These are phyloP conservation scores for Boeremia lycopersici DNA, from an alignment of 2,329 filamentous ascomycete genomes.

Conservation along the genomic window DNA sequence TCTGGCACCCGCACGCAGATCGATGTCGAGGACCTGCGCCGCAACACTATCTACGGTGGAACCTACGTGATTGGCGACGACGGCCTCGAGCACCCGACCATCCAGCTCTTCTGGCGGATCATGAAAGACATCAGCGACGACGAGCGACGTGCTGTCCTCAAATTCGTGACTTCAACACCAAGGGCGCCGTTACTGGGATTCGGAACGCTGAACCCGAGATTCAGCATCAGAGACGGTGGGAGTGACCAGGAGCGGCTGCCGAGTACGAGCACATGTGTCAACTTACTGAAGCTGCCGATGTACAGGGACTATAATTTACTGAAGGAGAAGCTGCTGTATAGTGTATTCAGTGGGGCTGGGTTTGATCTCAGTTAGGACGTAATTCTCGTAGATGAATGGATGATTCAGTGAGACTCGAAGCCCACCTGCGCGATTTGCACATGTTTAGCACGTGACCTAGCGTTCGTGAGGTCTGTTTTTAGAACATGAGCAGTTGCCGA, in stretches of 20 bases:
- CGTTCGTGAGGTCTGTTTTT: too few species aligned
- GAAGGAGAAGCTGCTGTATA: conserved; percentile 84
- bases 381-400: neutral
- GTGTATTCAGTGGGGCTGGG: conserved; percentile 85
- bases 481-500: too few species aligned
- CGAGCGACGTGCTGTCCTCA: conserved; percentile 84
- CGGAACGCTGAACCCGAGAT: conserved; percentile 79
- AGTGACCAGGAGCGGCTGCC: conserved; percentile 78
- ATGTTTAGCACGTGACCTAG: too few species aligned
- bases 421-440: too few species aligned
- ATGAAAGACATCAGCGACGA: conserved; percentile 76
- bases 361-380: conserved; percentile 67
- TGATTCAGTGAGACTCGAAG: too few species aligned
- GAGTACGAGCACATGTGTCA: conserved; percentile 95
- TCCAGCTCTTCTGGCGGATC: conserved; percentile 90
- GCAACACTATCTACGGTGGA: conserved; percentile 85
- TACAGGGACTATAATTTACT: conserved; percentile 72
- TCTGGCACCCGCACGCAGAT: conserved; percentile 86
- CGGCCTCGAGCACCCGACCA: conserved; percentile 79
- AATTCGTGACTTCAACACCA: conserved; percentile 94
- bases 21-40: conserved; percentile 82
- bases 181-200: conserved; percentile 90
- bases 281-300: conserved; percentile 86
- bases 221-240: conserved; percentile 87
- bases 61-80: conserved; percentile 91